Percentiles rank a stretch among this genome's conserved stretches.
phyloP scores from a whole-genome alignment of 345 rosid species.

The Eucalyptus cloeziana region DNA sequence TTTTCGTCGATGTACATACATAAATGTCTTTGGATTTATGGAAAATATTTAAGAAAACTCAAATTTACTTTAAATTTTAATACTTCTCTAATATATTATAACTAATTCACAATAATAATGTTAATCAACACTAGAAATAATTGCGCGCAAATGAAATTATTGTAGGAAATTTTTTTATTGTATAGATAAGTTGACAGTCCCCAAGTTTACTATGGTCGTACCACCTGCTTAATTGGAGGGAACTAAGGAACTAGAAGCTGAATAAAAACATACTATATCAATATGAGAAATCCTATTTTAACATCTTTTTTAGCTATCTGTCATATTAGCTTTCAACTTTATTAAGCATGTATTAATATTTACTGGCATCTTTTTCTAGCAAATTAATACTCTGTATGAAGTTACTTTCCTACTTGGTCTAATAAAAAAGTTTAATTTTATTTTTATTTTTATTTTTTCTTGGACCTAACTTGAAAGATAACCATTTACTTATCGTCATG shows the following conservation, averaged over 20 bases:
- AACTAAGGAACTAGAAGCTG: not conserved
- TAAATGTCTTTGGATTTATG: not conserved
- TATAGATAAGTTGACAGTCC: not conserved
- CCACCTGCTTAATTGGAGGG: not conserved
- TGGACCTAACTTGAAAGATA: not conserved
- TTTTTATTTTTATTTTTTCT: not conserved
- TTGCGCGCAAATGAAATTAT: not conserved
- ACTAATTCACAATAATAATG: not conserved
- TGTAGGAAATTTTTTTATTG: not conserved
- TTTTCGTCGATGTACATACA: not conserved
- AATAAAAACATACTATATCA: not conserved
- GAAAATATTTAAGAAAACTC: not conserved
- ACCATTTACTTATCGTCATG: not conserved
- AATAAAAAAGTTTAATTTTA: not conserved
- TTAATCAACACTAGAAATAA: not conserved
- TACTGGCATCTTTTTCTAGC: not conserved
- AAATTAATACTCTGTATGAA: not conserved
- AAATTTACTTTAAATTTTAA: not conserved
- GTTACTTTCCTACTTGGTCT: not conserved
- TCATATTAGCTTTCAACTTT: not conserved
- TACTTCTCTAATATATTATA: not conserved
- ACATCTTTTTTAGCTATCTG: not conserved
- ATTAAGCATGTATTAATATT: not conserved
- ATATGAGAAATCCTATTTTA: not conserved
- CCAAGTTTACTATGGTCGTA: not conserved